A percentile compares a stretch with the other conserved stretches of the same genome.
phyloP scores from a whole-genome alignment of 2,329 filamentous ascomycete species.

The Alternaria incomplexa region DNA sequence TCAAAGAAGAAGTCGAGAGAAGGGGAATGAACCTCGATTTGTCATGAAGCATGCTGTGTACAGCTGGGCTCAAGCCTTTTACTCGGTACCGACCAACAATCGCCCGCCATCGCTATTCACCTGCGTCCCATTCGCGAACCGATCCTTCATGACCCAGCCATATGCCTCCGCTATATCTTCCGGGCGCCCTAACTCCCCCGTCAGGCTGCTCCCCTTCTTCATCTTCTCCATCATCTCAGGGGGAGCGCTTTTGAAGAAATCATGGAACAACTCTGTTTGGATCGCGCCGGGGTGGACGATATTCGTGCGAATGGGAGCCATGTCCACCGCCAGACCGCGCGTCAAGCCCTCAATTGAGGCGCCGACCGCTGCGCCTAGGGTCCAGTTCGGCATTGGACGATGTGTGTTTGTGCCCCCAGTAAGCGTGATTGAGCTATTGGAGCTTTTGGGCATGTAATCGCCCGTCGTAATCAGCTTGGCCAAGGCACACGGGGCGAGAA shows the following conservation, averaged over 20 bases:
- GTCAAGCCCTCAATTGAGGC: slow-evolving; percentile 40
- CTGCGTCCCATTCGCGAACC: slow-evolving; percentile 46
- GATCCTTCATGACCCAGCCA: slow-evolving; percentile 53
- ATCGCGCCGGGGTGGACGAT: slow-evolving; percentile 51
- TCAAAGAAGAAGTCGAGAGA: slow-evolving; percentile 17
- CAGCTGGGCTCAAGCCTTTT: background rate
- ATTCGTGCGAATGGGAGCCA: slow-evolving; percentile 54
- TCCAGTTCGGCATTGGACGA: slow-evolving; percentile 46
- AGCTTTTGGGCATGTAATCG: slow-evolving; percentile 40
- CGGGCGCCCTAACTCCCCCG: slow-evolving; percentile 29
- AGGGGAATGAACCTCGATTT: slow-evolving; percentile 17
- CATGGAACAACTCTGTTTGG: slow-evolving; percentile 49
- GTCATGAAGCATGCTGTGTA: background rate
- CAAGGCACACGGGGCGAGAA: slow-evolving; percentile 45
- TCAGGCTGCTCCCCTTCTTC: slow-evolving; percentile 27
- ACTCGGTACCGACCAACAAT: slow-evolving; percentile 23
- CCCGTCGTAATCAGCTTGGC: slow-evolving; percentile 48
- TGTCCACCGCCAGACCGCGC: slow-evolving; percentile 50
- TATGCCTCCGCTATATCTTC: slow-evolving; percentile 54
- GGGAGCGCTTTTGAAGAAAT: slow-evolving; percentile 16
- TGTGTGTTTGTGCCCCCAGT: slow-evolving; percentile 48
- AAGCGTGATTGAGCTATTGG: slow-evolving; percentile 48
- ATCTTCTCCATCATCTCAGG: slow-evolving; percentile 23
- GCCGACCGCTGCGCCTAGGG: slow-evolving; percentile 32
- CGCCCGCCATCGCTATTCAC: slow-evolving; percentile 48